phyloP scores from a whole-genome alignment of 2,329 filamentous ascomycete genomes.

The Aureobasidium sp. region DNA sequence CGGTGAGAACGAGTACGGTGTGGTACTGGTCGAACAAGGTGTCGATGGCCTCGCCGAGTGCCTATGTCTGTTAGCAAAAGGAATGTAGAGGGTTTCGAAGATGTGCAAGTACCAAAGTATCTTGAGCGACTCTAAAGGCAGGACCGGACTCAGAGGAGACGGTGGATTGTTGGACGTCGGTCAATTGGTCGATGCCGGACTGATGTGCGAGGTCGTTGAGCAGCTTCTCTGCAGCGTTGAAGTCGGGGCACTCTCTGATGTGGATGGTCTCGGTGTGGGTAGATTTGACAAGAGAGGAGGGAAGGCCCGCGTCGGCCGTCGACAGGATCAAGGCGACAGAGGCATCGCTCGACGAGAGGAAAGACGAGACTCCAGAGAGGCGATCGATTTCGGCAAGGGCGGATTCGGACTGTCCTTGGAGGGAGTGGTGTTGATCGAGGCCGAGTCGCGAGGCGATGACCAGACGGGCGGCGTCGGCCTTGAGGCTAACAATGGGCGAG shows the following conservation, averaged over 20 bases:
- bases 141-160: constrained; percentile 5
- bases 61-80: not conserved
- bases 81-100: not conserved
- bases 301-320: not conserved
- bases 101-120: not conserved
- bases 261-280: not conserved
- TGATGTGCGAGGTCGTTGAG: constrained; percentile 25
- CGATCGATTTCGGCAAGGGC: constrained; percentile 39
- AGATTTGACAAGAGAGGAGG: not conserved
- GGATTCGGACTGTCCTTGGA: constrained; percentile 32
- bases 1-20: constrained; percentile 18
- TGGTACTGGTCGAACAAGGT: not conserved
- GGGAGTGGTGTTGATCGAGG: constrained; percentile 39
- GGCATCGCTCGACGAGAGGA: constrained; percentile 27
- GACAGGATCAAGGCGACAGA: constrained; percentile 21
- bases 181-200: constrained; percentile 13
- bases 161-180: not conserved
- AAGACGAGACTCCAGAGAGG: constrained; percentile 33
- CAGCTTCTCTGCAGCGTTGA: constrained; percentile 19
- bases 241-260: constrained; percentile 15
- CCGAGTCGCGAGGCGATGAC: constrained; percentile 43
- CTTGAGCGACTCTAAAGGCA: not conserved
- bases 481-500: constrained; percentile 39
- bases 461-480: constrained; percentile 36
- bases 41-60: not conserved